Evolutionary conservation across 2,329 filamentous ascomycete genomes (phyloP), one percentile per base, ranked within the genome.

Genomic region (Colletotrichum sojae): DNA sequence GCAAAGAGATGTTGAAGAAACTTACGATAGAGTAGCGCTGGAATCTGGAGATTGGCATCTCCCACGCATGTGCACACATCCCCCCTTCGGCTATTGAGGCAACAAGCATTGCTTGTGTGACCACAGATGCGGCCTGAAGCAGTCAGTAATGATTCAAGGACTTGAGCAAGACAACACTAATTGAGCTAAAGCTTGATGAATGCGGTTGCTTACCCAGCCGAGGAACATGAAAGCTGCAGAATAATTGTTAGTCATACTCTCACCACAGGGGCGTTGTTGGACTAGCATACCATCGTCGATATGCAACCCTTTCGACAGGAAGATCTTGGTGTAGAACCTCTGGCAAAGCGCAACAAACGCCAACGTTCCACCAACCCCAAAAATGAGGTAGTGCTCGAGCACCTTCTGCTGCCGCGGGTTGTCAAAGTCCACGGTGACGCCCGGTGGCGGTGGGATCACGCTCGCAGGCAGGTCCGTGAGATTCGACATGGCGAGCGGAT

Each of bases 301-400:
- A 3, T 71, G 63, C 1, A 76, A 46, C 10, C 73, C 73, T n/a
- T 68, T 72, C 2, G 73, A 68, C 6, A 75, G 53, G n/a, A 61
- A 76, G 0, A 77, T 53, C 63, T 78, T 79, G 6, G 77, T 78
- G 58, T 75, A 76, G 3, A 73, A 65, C 13, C 74, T 59, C 53
- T 76, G 74, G 6, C 53, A 39, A 4, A 76, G 16, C 5, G 71
- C 63, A 4, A 74, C 27, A 1, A 70, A 56, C 2, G 74, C 71
- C 8, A 76, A 62, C 1, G 58, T 46, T 5, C 71, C 71, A 13
- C 69, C 60, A n/a, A 74, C 51, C 13, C 69, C 74, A 22, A 72
- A 73, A 6, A 75, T 48, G 6, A 72, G 57, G 52, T 75, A 75
- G 58, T 74, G 72, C 49, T 73, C 72, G 9, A 69, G 22, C 15